phyloP scores from a whole-genome alignment of 257 asterid species.

The Capsicum chinense region DNA sequence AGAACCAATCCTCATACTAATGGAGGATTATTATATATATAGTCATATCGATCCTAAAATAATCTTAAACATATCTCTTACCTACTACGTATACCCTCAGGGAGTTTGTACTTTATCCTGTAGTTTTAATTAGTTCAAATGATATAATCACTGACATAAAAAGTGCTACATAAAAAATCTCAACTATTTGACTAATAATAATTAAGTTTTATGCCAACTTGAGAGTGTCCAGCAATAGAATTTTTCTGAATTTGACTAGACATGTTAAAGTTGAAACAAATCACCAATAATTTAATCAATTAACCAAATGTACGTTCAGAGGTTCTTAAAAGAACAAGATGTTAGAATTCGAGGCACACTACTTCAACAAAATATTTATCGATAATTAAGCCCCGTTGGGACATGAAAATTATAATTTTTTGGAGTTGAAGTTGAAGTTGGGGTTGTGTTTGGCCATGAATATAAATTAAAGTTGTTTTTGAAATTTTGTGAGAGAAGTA shows the following conservation, averaged over 20 bases:
- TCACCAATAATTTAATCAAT: not conserved
- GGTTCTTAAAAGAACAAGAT: not conserved
- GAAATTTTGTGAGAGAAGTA: too few relatives aligned
- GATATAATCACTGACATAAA: conserved; percentile 1
- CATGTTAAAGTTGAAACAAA: not conserved
- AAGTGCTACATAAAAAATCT: conserved; percentile 5
- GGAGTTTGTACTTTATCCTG: too few relatives aligned
- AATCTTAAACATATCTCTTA: too few relatives aligned
- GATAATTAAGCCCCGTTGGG: too few relatives aligned
- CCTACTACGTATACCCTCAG: too few relatives aligned
- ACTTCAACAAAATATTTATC: not conserved
- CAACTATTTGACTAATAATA: not conserved
- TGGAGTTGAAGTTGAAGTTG: too few relatives aligned
- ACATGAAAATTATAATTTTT: too few relatives aligned
- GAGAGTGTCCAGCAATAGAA: not conserved
- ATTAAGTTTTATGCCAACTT: not conserved
- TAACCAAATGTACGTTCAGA: not conserved
- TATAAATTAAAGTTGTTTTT: too few relatives aligned
- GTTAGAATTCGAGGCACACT: not conserved
- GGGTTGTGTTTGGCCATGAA: too few relatives aligned
- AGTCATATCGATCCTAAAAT: too few relatives aligned
- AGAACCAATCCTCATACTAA: too few relatives aligned
- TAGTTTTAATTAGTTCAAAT: not conserved
- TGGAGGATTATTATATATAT: too few relatives aligned
- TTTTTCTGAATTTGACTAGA: not conserved